phyloP scores from a whole-genome alignment of 768 basidiomycete genomes.

The Lyophyllum semitale region DNA sequence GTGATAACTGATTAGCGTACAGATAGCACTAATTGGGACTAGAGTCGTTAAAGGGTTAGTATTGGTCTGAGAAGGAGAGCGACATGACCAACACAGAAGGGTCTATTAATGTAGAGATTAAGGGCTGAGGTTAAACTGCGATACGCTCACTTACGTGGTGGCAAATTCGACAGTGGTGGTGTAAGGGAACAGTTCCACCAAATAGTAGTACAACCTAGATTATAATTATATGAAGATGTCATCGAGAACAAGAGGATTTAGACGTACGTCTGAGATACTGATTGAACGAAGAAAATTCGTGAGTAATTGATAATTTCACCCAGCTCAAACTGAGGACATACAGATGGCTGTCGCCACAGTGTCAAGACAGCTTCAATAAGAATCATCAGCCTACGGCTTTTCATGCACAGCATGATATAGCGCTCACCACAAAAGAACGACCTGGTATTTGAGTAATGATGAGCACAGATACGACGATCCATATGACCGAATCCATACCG shows the following conservation, averaged over 20 bases:
- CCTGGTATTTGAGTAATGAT: background rate
- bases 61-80: background rate
- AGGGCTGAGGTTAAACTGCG: background rate
- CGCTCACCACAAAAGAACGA: conserved; percentile 6
- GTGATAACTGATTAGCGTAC: conserved; percentile 1
- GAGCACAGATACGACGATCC: background rate
- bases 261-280: conserved; percentile 18
- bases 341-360: conserved; percentile 13
- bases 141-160: conserved; percentile 10
- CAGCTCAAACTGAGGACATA: background rate
- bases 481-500: background rate
- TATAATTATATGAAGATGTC: background rate
- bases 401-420: background rate
- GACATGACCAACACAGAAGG: conserved; percentile 12
- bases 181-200: conserved; percentile 19
- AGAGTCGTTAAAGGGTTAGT: background rate
- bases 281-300: background rate
- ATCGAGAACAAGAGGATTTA: background rate
- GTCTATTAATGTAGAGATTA: conserved; percentile 1
- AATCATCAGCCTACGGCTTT: background rate
- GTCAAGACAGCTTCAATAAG: conserved; percentile 10
- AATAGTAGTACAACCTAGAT: conserved; percentile 16
- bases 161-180: conserved; percentile 15
- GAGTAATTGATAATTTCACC: background rate
- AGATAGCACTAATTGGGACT: conserved; percentile 16